These are phyloP conservation scores for Phytophthora multivora DNA, from an alignment of 352 stramenopile species.

Conservation along the genomic window DNA sequence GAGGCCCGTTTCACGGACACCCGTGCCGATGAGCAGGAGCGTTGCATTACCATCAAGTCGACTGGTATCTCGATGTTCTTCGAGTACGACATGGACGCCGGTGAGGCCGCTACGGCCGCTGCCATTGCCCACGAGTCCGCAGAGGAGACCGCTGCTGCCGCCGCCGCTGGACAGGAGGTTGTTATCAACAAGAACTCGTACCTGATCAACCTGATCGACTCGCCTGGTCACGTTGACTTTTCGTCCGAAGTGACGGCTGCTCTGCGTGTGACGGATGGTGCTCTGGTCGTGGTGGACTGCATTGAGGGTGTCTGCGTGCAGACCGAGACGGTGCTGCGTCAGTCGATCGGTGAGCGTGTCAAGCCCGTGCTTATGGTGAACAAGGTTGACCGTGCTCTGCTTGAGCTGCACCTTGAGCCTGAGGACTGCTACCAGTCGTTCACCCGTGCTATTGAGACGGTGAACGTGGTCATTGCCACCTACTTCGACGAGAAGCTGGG, in stretches of 20 bases:
- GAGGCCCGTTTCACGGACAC: slow-evolving; percentile 99
- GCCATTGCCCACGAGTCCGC: slow-evolving; percentile 62
- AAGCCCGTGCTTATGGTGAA: slow-evolving; percentile 99
- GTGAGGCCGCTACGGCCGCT: slow-evolving; percentile 81
- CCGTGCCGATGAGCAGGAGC: slow-evolving; percentile 99
- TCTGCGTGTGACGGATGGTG: slow-evolving; percentile 99
- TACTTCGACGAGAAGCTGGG: slow-evolving; percentile 98
- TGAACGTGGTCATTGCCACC: slow-evolving; percentile 99
- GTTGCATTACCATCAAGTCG: slow-evolving; percentile 99
- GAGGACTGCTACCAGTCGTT: slow-evolving; percentile 99
- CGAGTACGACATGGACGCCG: slow-evolving; percentile 98
- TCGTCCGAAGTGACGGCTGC: slow-evolving; percentile 99
- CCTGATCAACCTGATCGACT: slow-evolving; percentile 99
- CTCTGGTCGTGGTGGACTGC: slow-evolving; percentile 99
- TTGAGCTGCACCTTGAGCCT: slow-evolving; percentile 98
- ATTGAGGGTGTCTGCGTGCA: slow-evolving; percentile 99
- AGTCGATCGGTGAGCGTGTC: slow-evolving; percentile 98
- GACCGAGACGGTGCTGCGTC: slow-evolving; percentile 99
- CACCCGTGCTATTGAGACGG: slow-evolving; percentile 97
- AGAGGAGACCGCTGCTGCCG: slow-evolving; percentile 31
- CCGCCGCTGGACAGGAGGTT: slow-evolving; percentile 52
- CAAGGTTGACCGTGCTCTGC: slow-evolving; percentile 99
- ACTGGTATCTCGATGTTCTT: slow-evolving; percentile 99
- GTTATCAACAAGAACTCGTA: slow-evolving; percentile 98
- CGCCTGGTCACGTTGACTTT: slow-evolving; percentile 99